Evolutionary conservation across 768 basidiomycete genomes (phyloP), one percentile per base, ranked within the genome.

Genomic region (Lactifluus pinguis): DNA sequence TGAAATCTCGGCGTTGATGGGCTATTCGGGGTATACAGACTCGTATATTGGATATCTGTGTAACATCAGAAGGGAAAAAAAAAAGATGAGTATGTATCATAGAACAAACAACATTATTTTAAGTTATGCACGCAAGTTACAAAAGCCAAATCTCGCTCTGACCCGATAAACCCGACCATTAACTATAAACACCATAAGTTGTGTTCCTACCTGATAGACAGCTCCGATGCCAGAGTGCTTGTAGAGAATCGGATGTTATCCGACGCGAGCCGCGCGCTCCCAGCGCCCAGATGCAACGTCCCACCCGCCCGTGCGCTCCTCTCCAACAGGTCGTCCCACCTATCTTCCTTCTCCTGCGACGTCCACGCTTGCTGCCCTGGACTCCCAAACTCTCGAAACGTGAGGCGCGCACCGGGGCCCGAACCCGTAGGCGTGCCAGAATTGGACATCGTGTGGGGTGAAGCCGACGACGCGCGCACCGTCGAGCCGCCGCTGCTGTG

Each of bases 231-330:
- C 0, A 56, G 8, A 19, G 69, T 68, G 59, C 64, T 64, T 14
- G 62, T 60, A 54, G 79, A 80, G 53, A 77, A 72, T 8, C 76
- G 72, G 30, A 78, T 51, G 30, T 59, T 72, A 60, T 80, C 79
- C 56, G 79, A 79, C 66, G 79, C 67, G 55, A 82, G 71, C 19
- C 73, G 75, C 8, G 76, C 74, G 38, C 68, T 66, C 29, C 45
- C 57, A 29, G 49, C 53, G 5, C 75, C 79, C 6, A 89, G 68
- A 65, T 83, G 85, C 57, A 90, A 68, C 55, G 89, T 91, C 48
- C 89, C 89, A 1, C 89, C 89, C 1, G 89, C 89, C 53, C 72
- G 71, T 45, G 78, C 85, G 66, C 87, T 89, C 65, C 79, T 76
- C 68, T 81, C 78, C 61, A 89, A 71, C 57, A 90, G 67, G 61